phyloP scores from a whole-genome alignment of 2,329 filamentous ascomycete genomes.

The Kalmusia sp. region DNA sequence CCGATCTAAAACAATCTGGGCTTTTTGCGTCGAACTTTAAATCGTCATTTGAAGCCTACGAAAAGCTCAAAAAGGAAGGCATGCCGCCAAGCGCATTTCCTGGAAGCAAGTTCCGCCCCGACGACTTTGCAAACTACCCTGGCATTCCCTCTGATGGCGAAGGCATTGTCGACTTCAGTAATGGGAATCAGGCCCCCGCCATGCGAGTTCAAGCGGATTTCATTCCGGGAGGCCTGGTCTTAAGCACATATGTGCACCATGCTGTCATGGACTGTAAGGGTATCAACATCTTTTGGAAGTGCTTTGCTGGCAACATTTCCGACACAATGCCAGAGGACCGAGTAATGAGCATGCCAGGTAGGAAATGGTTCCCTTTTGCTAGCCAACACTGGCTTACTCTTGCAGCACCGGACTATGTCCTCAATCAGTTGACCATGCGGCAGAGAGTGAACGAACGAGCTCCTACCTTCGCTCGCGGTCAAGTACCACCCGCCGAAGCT shows the following conservation, averaged over 20 bases:
- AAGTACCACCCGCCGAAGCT: conserved; percentile 29
- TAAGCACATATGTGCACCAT: conserved; percentile 45
- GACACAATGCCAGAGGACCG: conserved; percentile 11
- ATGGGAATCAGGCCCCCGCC: conserved; percentile 32
- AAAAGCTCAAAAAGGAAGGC: conserved; percentile 35
- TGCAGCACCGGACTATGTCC: conserved; percentile 24
- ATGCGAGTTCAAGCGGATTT: conserved; percentile 43
- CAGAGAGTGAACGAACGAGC: conserved; percentile 29
- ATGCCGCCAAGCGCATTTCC: conserved; percentile 43
- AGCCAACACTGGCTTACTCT: conserved; percentile 16
- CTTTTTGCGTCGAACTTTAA: conserved; percentile 33
- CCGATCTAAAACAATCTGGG: conserved; percentile 20
- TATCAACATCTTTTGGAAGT: conserved; percentile 35
- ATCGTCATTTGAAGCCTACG: conserved; percentile 33
- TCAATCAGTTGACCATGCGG: conserved; percentile 31
- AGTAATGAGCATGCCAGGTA: conserved; percentile 9
- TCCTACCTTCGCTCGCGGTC: conserved; percentile 6
- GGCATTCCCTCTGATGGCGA: conserved; percentile 36
- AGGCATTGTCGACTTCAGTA: conserved; percentile 33
- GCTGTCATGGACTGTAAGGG: conserved; percentile 41
- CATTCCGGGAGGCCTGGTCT: conserved; percentile 42
- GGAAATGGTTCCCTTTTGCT: not conserved
- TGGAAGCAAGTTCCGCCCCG: conserved; percentile 36
- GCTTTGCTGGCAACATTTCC: conserved; percentile 32
- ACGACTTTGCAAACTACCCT: conserved; percentile 34